Conservation (phyloP, 2,329 filamentous ascomycete genomes). For the Epichloe gansuensis region DNA sequence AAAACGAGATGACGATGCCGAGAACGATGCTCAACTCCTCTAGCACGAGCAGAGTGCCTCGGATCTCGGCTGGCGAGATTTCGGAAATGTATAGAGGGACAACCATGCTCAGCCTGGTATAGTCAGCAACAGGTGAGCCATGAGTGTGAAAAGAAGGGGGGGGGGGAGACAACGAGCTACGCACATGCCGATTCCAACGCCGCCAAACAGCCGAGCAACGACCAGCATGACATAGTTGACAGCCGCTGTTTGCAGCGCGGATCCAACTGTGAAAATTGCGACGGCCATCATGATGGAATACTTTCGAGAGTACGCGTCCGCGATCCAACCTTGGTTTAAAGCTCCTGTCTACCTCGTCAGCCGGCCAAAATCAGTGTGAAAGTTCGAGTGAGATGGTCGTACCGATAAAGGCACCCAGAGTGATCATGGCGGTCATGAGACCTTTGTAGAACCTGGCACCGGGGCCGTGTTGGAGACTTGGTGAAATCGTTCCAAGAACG, state of each 20-base stretch:
- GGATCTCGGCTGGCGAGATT: conserved; percentile 34
- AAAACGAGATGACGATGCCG: conserved; percentile 19
- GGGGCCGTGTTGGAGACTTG: conserved; percentile 19
- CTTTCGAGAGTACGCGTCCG: conserved; percentile 20
- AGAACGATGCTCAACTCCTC: conserved; percentile 23
- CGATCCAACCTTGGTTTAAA: conserved; percentile 26
- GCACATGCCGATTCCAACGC: conserved; percentile 28
- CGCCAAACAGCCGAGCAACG: conserved; percentile 28
- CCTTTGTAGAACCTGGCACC: conserved; percentile 26
- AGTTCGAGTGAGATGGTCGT: background rate
- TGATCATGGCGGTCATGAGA: conserved; percentile 37
- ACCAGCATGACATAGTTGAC: conserved; percentile 29
- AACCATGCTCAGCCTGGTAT: conserved; percentile 16
- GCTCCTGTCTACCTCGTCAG: conserved; percentile 20
- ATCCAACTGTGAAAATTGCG: conserved; percentile 26
- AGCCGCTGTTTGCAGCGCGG: conserved; percentile 29
- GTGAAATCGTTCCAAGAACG: conserved; percentile 20
- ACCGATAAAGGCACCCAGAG: conserved; percentile 33
- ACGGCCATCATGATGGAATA: conserved; percentile 22
- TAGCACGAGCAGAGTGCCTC: conserved; percentile 31
- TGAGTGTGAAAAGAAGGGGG: background rate
- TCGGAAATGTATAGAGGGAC: conserved; percentile 32
- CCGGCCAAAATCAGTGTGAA: too few species aligned
- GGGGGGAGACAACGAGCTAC: background rate
- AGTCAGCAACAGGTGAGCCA: background rate